These are phyloP conservation scores for Fusarium vanettenii DNA, from an alignment of 2,329 filamentous ascomycete genomes.

Conservation along the genomic window DNA sequence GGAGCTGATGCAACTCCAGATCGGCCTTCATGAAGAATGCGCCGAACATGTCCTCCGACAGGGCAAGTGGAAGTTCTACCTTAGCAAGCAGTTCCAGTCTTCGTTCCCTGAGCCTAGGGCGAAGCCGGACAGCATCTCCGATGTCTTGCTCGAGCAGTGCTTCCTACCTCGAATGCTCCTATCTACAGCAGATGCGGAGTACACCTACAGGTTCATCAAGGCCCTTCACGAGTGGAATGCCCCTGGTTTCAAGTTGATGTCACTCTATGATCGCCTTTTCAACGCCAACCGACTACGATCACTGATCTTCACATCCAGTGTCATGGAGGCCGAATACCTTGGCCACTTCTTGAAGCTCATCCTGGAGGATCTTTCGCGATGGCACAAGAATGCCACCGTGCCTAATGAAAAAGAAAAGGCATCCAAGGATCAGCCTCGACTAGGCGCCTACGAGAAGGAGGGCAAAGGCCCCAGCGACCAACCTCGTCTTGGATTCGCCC, in stretches of 20 bases:
- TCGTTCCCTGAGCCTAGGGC: constrained; percentile 80
- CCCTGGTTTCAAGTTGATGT: constrained; percentile 87
- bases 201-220: constrained; percentile 86
- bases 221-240: constrained; percentile 87
- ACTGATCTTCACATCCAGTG: constrained; percentile 89
- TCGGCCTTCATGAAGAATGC: constrained; percentile 78
- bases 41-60: constrained; percentile 76
- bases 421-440: constrained; percentile 62
- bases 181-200: constrained; percentile 89
- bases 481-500: constrained; percentile 81
- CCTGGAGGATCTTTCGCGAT: constrained; percentile 81
- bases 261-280: constrained; percentile 86
- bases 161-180: constrained; percentile 88
- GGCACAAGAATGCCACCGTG: constrained; percentile 79
- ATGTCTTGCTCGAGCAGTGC: constrained; percentile 87
- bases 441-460: constrained; percentile 86
- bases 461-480: constrained; percentile 65
- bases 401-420: constrained; percentile 56
- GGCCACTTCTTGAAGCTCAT: constrained; percentile 89
- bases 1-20: constrained; percentile 74
- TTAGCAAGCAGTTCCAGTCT: constrained; percentile 79
- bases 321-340: constrained; percentile 92
- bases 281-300: constrained; percentile 82
- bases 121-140: constrained; percentile 75
- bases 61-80: constrained; percentile 73